Base-by-base conservation (phyloP, 768 basidiomycete species). In the Mycena vitilis region DNA sequence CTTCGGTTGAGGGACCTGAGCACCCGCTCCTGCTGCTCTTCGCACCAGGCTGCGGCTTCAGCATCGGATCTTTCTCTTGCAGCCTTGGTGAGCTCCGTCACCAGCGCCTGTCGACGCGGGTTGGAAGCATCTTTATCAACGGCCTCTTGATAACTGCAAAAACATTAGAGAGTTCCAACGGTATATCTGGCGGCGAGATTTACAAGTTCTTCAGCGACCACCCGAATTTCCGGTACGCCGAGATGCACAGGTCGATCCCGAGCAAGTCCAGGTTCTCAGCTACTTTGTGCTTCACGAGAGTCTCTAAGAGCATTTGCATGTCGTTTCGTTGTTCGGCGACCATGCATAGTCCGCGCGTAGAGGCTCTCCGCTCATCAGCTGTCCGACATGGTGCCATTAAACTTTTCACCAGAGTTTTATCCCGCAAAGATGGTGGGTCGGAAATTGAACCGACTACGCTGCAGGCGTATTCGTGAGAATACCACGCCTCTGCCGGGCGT, bases 181-280 rank as follows among this genome's bases (percentile, higher is more conserved):
- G 9, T 23, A 44, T 6, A n/a, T 22, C 8, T 48, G 7, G 23
- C 23, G 6, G 6, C 47, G 20, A 15, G 4, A n/a, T 40, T 57
- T 30, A 57, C 56, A 57, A 57, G 8, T 12, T 30, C 25, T 57
- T 57, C 56, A 57, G 16, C 22, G 56, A 13, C 56, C 56, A 57
- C 40, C 56, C 56, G 37, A 57, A 57, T 22, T 10, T 57, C 40
- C 18, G 40, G 42, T 42, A 57, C 12, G 56, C 56, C 3, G 56
- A 42, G 23, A 57, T 37, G 25, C 40, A 57, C 6, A 23, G 38
- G 23, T 57, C 56, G 56, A 57, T n/a, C 22, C 56, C 56, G n/a
- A 57, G 36, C 56, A 57, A 30, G 12, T 57, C 22, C 20, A 57
- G 22, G 16, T 57, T 57, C 38, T 9, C 40, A 25, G 56, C 40